Conservation (phyloP, 2,329 filamentous ascomycete genomes). For the Sporothrix phasma region DNA sequence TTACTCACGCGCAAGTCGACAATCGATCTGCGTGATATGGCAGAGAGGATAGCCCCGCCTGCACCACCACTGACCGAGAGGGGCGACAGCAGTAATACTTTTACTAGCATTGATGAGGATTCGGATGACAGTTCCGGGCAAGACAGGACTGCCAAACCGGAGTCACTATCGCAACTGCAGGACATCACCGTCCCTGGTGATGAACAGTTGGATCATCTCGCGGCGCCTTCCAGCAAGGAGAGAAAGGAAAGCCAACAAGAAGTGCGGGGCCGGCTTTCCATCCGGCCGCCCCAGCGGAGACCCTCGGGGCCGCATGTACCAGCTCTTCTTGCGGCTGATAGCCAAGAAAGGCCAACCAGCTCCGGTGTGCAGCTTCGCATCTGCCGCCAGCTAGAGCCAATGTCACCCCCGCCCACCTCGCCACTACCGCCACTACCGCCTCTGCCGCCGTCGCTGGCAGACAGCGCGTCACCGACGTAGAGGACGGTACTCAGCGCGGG, state of each 20-base stretch:
- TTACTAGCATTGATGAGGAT: background rate
- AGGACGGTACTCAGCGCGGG: background rate
- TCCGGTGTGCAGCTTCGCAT: background rate
- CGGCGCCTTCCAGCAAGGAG: background rate
- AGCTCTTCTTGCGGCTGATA: too few species aligned
- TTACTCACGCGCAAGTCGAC: constrained; percentile 13
- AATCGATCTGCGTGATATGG: constrained; percentile 7
- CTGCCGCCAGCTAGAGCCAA: background rate
- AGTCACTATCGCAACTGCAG: background rate
- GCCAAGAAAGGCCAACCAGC: background rate
- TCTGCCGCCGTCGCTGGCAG: background rate
- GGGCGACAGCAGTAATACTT: background rate
- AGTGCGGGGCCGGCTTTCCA: constrained; percentile 12
- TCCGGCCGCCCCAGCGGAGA: constrained; percentile 3
- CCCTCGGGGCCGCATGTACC: background rate
- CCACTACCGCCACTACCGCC: constrained; percentile 15
- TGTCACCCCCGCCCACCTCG: constrained; percentile 10
- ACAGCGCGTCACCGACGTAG: background rate
- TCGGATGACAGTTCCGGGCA: constrained; percentile 1
- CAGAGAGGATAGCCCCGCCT: constrained; percentile 1
- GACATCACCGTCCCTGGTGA: background rate
- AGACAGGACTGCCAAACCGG: background rate
- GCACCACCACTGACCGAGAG: background rate
- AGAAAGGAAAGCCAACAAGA: constrained; percentile 11
- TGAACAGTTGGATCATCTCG: background rate